A percentile compares a stretch with the other conserved stretches of the same genome.
Conservation (phyloP, 257 asterid genomes). For the Solanum pinnatisectum region DNA sequence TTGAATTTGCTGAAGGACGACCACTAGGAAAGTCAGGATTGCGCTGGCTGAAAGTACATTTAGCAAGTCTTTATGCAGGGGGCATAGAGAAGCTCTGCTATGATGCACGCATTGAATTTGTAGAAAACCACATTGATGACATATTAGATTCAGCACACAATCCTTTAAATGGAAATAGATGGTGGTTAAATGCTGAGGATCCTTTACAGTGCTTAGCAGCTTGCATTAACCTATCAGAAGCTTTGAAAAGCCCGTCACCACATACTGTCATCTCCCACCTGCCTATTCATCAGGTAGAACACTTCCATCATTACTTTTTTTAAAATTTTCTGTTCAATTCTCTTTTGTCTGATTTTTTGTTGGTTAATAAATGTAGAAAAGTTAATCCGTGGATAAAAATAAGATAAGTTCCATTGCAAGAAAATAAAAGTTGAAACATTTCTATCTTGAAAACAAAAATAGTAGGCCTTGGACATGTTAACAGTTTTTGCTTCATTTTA, state of each 20-base stretch:
- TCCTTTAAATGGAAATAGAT: constrained; percentile 66
- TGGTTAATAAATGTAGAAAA: background rate
- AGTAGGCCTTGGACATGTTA: background rate
- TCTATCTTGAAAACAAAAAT: background rate
- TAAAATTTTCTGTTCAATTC: background rate
- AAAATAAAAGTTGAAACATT: background rate
- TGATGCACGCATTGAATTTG: constrained; percentile 76
- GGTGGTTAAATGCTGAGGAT: constrained; percentile 97
- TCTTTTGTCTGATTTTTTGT: background rate
- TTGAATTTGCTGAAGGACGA: constrained; percentile 92
- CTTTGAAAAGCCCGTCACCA: constrained; percentile 73
- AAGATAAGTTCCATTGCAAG: background rate
- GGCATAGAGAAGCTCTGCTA: constrained; percentile 80
- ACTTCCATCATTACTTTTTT: background rate
- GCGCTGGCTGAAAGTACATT: constrained; percentile 80
- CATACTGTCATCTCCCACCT: constrained; percentile 75
- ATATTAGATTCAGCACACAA: constrained; percentile 83
- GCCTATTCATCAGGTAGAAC: constrained; percentile 82
- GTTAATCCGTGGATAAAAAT: background rate
- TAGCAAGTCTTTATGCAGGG: constrained; percentile 89
- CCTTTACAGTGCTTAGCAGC: constrained; percentile 97
- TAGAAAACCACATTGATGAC: constrained; percentile 61
- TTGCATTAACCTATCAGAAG: constrained; percentile 80
- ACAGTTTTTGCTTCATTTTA: constrained; percentile 4
- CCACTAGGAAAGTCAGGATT: constrained; percentile 82